Conservation (phyloP, 305 asterid species). For the Caryopteris hybrid region DNA sequence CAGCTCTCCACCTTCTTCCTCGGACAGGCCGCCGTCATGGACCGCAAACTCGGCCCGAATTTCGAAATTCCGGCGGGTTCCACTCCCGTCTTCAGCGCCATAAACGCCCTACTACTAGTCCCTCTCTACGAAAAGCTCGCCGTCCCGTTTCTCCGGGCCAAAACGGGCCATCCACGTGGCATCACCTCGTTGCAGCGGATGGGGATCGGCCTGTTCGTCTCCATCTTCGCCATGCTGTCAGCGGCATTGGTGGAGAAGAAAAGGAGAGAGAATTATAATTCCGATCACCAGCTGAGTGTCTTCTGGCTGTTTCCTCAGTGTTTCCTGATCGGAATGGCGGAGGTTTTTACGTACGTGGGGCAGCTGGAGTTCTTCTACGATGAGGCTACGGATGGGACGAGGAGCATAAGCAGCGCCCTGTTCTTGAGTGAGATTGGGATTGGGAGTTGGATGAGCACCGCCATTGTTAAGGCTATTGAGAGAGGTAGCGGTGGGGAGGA, state of each 20-base stretch:
- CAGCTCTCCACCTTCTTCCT: constrained; percentile 78
- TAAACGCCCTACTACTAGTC: constrained; percentile 57
- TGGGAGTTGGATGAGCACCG: constrained; percentile 85
- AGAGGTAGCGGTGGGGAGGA: constrained; percentile 43
- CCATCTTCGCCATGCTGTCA: constrained; percentile 51
- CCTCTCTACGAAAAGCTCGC: constrained; percentile 52
- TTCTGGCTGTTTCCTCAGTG: constrained; percentile 83
- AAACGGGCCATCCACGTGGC: constrained; percentile 63
- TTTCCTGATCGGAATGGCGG: constrained; percentile 62
- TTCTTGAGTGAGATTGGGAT: constrained; percentile 75
- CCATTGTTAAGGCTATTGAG: constrained; percentile 47
- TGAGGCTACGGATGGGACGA: constrained; percentile 74
- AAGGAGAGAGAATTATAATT: constrained; percentile 29
- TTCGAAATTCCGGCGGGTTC: constrained; percentile 60
- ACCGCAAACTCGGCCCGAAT: constrained; percentile 38
- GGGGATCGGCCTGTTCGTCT: constrained; percentile 57
- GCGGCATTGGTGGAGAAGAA: constrained; percentile 55
- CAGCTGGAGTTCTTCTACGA: constrained; percentile 84
- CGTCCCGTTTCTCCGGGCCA: constrained; percentile 46
- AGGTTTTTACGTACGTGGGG: constrained; percentile 76
- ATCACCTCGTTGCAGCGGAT: constrained; percentile 65
- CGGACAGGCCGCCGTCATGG: constrained; percentile 55
- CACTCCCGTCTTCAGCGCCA: constrained; percentile 50
- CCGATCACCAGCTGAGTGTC: constrained; percentile 28
- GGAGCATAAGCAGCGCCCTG: constrained; percentile 72